phyloP scores from a whole-genome alignment of 768 basidiomycete species.

The Boletus barrowsii region DNA sequence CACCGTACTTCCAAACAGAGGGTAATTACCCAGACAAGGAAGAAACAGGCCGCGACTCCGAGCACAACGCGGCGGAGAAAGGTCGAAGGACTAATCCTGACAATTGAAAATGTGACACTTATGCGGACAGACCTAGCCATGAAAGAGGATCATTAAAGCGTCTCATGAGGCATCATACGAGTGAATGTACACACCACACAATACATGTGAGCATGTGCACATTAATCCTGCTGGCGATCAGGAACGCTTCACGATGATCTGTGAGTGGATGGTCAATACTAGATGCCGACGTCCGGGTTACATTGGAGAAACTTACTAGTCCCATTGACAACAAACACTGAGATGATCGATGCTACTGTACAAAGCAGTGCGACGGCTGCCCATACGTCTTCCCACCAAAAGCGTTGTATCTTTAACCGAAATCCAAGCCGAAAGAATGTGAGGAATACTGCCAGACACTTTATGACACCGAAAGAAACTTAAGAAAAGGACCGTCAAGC shows the following conservation, averaged over 20 bases:
- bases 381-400: slow-evolving; percentile 27
- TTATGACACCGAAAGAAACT: slow-evolving; percentile 2
- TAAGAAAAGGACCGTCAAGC: neutral
- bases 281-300: neutral
- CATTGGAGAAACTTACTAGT: slow-evolving; percentile 1
- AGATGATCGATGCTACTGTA: neutral
- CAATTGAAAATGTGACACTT: slow-evolving; percentile 13
- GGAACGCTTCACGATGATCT: neutral
- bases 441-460: slow-evolving; percentile 6
- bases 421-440: slow-evolving; percentile 15
- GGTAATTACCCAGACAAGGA: slow-evolving; percentile 2
- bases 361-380: slow-evolving; percentile 10
- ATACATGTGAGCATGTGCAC: slow-evolving; percentile 9
- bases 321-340: neutral
- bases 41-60: neutral
- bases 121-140: slow-evolving; percentile 18
- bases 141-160: neutral
- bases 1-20: slow-evolving; percentile 8
- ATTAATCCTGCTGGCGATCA: neutral
- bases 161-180: neutral
- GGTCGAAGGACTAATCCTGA: slow-evolving; percentile 3
- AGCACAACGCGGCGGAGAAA: neutral
- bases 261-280: neutral
- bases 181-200: slow-evolving; percentile 7
- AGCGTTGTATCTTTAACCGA: slow-evolving; percentile 12